Base-by-base conservation (phyloP, 305 asterid species). In the Fraxinus albicans region DNA sequence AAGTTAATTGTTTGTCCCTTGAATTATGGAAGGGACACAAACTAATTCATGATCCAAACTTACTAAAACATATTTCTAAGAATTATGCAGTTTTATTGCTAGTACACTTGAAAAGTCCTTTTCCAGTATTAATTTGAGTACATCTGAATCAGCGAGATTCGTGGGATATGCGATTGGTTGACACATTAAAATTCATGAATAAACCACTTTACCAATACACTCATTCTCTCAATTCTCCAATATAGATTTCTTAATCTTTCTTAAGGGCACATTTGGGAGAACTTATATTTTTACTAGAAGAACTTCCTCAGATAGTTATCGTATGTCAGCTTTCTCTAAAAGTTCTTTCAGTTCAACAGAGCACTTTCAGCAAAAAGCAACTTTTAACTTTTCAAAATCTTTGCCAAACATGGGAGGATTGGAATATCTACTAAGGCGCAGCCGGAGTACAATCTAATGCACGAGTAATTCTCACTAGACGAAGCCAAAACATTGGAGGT, bases 121-220 rank as follows among this genome's bases (percentile, higher is more conserved):
- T 65, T 79, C 82, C 9, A 3, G 17, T 38, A 33, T 79, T 58
- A 73, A 73, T 58, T 60, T 19, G 67, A 47, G 36, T 50, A 80
- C 73, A 31, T n/a, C 27, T n/a, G 29, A 6, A 23, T 38, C 42
- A 55, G 84, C 75, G 40, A 73, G 78, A 80, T 80, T 72, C 78
- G 34, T 80, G 83, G 83, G 83, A 80, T 80, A 70, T 80, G 78
- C 83, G 53, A 44, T 58, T 19, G 29, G 69, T 19, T 53, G 60
- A 17, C 65, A 53, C 65, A 53, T 17, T 53, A n/a, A 17, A 53
- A 53, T 4, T 53, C 65, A 53, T 53, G 69, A 58, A 19, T 58
- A 19, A 58, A 19, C 29, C 69, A 53, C 29, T 58, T 58, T 2
- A 19, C 69, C 69, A 58, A 58, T 58, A 58, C 13, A 19, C 4